Evolutionary conservation across 2,329 filamentous ascomycete species (phyloP).

Genomic region (Nothophaeocryptopus gaeumannii): DNA sequence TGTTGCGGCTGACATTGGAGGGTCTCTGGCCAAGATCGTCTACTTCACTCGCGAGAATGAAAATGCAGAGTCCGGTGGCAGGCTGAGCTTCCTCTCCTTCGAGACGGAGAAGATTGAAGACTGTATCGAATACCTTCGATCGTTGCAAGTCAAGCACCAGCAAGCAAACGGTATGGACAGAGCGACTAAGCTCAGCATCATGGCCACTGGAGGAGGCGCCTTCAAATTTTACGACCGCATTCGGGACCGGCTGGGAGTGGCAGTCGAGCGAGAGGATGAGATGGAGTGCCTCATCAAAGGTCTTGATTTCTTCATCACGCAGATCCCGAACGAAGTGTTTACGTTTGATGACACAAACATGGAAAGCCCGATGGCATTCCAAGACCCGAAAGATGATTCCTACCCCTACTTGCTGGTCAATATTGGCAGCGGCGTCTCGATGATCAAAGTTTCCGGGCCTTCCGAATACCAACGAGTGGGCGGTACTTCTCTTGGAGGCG

Average conservation of each 20-base stretch:
- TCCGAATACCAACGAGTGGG: constrained; percentile 85
- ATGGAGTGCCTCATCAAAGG: constrained; percentile 96
- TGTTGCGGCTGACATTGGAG: constrained; percentile 96
- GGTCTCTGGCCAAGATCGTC: constrained; percentile 91
- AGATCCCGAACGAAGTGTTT: constrained; percentile 95
- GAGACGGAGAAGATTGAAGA: constrained; percentile 93
- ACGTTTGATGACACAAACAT: constrained; percentile 76
- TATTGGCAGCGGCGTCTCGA: constrained; percentile 93
- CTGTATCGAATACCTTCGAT: constrained; percentile 86
- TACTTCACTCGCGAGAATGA: constrained; percentile 82
- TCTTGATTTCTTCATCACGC: constrained; percentile 97
- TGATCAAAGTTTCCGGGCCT: constrained; percentile 93
- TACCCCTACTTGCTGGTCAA: constrained; percentile 98
- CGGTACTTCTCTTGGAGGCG: constrained; percentile 89
- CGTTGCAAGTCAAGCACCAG: constrained; percentile 78
- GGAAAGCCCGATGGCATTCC: constrained; percentile 80
- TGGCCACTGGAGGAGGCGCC: constrained; percentile 93
- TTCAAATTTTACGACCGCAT: constrained; percentile 97
- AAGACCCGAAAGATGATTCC: constrained; percentile 72
- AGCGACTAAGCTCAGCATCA: constrained; percentile 69
- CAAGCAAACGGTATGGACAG: constrained; percentile 51
- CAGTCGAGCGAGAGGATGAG: constrained; percentile 90
- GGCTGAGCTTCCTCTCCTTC: constrained; percentile 92
- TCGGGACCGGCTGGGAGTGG: constrained; percentile 74
- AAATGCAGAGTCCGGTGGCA: constrained; percentile 69